phyloP scores from a whole-genome alignment of 176 grass and related monocot species.

The Carex parvula region DNA sequence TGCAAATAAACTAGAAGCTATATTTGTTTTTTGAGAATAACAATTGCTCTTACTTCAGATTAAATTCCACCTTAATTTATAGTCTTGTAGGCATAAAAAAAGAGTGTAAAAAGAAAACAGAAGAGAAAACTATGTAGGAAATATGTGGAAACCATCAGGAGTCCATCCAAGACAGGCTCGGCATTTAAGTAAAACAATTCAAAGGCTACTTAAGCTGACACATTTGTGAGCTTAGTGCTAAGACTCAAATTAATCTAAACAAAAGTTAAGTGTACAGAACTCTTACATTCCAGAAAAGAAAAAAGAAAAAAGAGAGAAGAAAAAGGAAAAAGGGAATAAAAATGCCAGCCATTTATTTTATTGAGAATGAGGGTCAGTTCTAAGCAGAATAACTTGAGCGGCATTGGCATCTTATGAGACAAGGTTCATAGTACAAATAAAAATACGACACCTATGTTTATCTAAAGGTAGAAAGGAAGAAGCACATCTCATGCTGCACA shows the following conservation, averaged over 20 bases:
- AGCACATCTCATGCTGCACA: not conserved
- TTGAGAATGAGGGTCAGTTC: not conserved
- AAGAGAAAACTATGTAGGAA: not conserved
- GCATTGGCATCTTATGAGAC: not conserved
- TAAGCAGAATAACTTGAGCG: conserved; percentile 1
- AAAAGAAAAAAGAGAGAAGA: not conserved
- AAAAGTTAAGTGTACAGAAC: not conserved
- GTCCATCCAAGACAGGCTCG: not conserved
- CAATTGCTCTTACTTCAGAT: not conserved
- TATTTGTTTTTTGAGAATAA: not conserved
- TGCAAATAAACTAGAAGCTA: not conserved
- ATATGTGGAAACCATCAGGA: not conserved
- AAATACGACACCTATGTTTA: not conserved
- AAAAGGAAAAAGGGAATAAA: not conserved
- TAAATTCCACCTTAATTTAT: not conserved
- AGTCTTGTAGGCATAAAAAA: not conserved
- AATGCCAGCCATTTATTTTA: conserved; percentile 5
- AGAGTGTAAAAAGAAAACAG: not conserved
- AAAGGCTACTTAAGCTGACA: conserved; percentile 1
- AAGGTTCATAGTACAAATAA: not conserved
- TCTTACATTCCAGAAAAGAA: conserved; percentile 1
- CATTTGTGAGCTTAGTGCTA: not conserved
- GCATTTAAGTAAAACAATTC: not conserved
- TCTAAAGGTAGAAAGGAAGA: not conserved
- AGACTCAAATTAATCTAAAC: not conserved